phyloP scores from a whole-genome alignment of 495 filamentous ascomycete genomes.

The Lasiosphaeria hispida region DNA sequence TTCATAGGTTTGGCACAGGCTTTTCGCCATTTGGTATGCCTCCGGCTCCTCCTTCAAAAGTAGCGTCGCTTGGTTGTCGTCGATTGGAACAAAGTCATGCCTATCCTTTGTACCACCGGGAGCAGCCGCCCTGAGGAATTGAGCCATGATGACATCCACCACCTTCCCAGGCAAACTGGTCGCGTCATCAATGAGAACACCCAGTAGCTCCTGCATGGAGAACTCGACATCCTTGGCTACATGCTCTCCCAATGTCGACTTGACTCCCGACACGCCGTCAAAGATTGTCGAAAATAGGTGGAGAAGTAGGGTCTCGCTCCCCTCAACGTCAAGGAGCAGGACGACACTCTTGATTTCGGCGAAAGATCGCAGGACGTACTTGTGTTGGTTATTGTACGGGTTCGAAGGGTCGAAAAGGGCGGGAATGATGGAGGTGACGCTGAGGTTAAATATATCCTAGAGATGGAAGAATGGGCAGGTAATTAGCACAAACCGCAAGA shows the following conservation, averaged over 20 bases:
- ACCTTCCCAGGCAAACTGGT: constrained; percentile 74
- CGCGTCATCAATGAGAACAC: constrained; percentile 83
- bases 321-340: constrained; percentile 85
- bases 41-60: constrained; percentile 80
- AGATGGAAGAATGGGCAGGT: constrained; percentile 4
- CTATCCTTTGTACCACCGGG: constrained; percentile 57
- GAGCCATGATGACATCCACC: constrained; percentile 90
- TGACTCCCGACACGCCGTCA: constrained; percentile 82
- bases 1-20: constrained; percentile 82
- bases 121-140: constrained; percentile 86
- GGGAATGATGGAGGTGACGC: constrained; percentile 77
- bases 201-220: constrained; percentile 82
- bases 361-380: constrained; percentile 83
- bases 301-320: constrained; percentile 69
- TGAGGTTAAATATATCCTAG: constrained; percentile 91
- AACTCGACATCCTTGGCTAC: constrained; percentile 88
- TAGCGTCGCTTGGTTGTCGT: constrained; percentile 67
- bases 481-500: constrained; percentile 6
- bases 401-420: constrained; percentile 83
- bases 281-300: constrained; percentile 85
- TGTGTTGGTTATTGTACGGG: constrained; percentile 88
- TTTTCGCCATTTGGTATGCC: constrained; percentile 94
- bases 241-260: constrained; percentile 70
- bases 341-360: constrained; percentile 92
- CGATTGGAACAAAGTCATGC: constrained; percentile 34